Percentiles rank a stretch among this genome's conserved stretches.
Conservation (phyloP, 23 red algal species). For the Agarophyton chilense region DNA sequence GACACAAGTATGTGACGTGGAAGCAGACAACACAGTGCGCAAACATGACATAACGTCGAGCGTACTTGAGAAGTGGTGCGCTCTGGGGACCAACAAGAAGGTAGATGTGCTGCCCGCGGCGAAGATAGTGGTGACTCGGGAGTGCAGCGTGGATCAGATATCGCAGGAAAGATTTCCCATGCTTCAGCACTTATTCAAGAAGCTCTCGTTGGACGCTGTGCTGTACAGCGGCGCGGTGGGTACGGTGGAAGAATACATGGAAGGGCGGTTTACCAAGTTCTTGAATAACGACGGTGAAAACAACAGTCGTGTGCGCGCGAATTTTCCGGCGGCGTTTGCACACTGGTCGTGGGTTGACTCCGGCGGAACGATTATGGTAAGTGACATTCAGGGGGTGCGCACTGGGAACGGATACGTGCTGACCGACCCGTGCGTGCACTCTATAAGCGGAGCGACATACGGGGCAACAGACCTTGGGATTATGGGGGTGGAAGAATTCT, state of each 20-base stretch:
- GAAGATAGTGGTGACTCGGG: conserved; percentile 23
- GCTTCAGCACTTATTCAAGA: conserved; percentile 42
- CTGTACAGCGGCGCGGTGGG: conserved; percentile 55
- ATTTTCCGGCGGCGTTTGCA: conserved; percentile 64
- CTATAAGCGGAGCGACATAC: conserved; percentile 8
- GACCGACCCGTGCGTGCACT: conserved; percentile 67
- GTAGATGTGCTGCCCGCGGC: conserved; percentile 17
- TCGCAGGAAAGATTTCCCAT: conserved; percentile 22
- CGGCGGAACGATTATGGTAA: conserved; percentile 43
- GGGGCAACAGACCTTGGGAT: conserved; percentile 46
- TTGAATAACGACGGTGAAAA: conserved; percentile 56
- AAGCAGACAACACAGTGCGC: conserved; percentile 41
- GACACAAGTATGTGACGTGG: conserved; percentile 11
- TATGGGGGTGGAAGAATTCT: conserved; percentile 43
- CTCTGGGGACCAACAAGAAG: conserved; percentile 45
- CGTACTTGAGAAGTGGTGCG: conserved; percentile 47
- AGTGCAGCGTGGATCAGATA: conserved; percentile 13
- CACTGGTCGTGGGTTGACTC: conserved; percentile 69
- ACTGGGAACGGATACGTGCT: conserved; percentile 41
- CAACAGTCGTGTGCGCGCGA: conserved; percentile 13
- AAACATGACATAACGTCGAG: conserved; percentile 32
- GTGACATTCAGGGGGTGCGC: conserved; percentile 62
- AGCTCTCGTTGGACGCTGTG: conserved; percentile 50
- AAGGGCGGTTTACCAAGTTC: conserved; percentile 63
- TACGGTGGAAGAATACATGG: conserved; percentile 48